phyloP scores from a whole-genome alignment of 345 rosid genomes.

The Populus nigra region DNA sequence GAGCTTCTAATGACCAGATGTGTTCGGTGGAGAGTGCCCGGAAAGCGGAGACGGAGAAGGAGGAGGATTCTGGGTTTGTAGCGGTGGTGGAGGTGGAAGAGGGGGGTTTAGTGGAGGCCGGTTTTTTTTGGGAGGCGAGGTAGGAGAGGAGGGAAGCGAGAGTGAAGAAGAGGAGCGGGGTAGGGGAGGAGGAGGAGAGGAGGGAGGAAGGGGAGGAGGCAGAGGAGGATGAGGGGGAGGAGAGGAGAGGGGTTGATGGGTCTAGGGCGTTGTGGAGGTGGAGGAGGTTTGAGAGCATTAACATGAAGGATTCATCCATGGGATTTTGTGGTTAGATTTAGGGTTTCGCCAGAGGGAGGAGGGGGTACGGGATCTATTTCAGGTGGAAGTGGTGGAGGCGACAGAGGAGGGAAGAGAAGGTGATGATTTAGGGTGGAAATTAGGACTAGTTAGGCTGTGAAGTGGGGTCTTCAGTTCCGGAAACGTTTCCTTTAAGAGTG shows the following conservation, averaged over 20 bases:
- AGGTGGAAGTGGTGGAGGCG: not conserved
- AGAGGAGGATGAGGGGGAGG: constrained; percentile 43
- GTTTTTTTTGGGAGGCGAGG: constrained; percentile 30
- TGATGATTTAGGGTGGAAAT: not conserved
- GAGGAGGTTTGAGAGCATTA: constrained; percentile 85
- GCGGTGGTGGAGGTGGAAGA: constrained; percentile 19
- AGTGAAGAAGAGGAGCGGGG: constrained; percentile 35
- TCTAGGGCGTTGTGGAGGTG: constrained; percentile 89
- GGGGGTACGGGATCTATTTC: not conserved
- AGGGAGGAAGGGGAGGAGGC: constrained; percentile 28
- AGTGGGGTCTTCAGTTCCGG: not conserved
- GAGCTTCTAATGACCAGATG: constrained; percentile 78
- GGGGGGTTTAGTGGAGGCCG: constrained; percentile 14
- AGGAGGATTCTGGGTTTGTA: constrained; percentile 38
- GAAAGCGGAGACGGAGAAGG: constrained; percentile 78
- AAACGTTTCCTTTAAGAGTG: not conserved
- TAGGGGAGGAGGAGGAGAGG: constrained; percentile 33
- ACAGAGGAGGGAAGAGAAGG: not conserved
- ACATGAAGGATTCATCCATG: constrained; percentile 85
- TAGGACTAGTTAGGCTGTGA: not conserved
- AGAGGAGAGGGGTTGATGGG: constrained; percentile 62
- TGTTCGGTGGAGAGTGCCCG: constrained; percentile 87
- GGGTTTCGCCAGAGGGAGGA: constrained; percentile 19
- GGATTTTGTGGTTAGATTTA: constrained; percentile 3
- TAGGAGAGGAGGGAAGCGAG: constrained; percentile 43